Evolutionary conservation across 345 rosid genomes (phyloP).

Genomic region (Camelina hispida): DNA sequence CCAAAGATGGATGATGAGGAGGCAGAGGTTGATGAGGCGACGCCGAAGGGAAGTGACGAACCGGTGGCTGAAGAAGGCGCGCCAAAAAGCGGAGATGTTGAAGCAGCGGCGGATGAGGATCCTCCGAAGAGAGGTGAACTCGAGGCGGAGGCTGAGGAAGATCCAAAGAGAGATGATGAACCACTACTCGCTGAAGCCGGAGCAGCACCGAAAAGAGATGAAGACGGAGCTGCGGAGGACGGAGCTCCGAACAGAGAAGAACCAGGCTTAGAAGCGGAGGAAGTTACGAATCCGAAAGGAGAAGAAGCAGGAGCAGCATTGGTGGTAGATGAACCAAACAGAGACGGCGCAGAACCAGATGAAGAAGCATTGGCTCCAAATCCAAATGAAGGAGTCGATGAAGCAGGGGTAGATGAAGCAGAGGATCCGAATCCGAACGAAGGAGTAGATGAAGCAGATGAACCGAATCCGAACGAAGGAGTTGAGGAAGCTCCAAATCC

Average conservation of each 20-base stretch:
- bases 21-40: constrained; percentile 22
- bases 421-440: constrained; percentile 44
- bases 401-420: constrained; percentile 15
- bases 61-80: constrained; percentile 29
- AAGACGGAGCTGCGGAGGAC: constrained; percentile 29
- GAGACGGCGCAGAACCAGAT: constrained; percentile 38
- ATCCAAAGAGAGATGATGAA: constrained; percentile 41
- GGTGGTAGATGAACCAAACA: constrained; percentile 34
- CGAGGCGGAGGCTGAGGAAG: constrained; percentile 36
- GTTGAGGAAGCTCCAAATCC: constrained; percentile 47
- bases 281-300: constrained; percentile 40
- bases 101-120: constrained; percentile 39
- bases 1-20: constrained; percentile 24
- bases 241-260: constrained; percentile 37
- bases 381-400: constrained; percentile 32
- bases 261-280: constrained; percentile 36
- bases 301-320: constrained; percentile 34
- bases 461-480: constrained; percentile 39
- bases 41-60: constrained; percentile 38
- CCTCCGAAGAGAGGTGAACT: constrained; percentile 44
- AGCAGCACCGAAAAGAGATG: constrained; percentile 42
- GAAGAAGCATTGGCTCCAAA: constrained; percentile 35
- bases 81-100: constrained; percentile 46
- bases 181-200: constrained; percentile 32
- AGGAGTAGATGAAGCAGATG: constrained; percentile 42